Evolutionary conservation across 1,139 yeast species (phyloP).

Genomic region (Hyphopichia wangnamkhiaoensis): DNA sequence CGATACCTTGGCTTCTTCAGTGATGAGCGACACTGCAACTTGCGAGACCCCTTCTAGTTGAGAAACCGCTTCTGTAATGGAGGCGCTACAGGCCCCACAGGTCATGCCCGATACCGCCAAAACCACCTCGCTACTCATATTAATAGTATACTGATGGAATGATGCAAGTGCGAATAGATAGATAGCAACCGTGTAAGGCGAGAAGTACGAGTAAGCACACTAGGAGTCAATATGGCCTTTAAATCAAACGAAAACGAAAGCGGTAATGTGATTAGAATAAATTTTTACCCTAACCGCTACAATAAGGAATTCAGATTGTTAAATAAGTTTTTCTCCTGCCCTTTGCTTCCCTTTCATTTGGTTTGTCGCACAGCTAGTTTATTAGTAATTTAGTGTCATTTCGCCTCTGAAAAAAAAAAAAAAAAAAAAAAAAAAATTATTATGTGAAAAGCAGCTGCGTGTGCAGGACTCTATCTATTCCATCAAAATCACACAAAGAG

Average conservation of each 20-base stretch:
- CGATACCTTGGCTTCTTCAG: constrained; percentile 36
- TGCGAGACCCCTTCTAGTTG: constrained; percentile 22
- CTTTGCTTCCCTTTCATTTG: too few relatives aligned
- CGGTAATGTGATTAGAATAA: too few relatives aligned
- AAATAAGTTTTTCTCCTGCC: too few relatives aligned
- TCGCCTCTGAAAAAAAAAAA: not conserved
- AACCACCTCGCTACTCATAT: constrained; percentile 9
- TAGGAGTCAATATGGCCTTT: too few relatives aligned
- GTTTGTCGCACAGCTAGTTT: too few relatives aligned
- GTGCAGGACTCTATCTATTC: not conserved
- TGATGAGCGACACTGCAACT: constrained; percentile 35
- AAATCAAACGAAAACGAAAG: too few relatives aligned
- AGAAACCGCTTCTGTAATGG: constrained; percentile 27
- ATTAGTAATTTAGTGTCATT: too few relatives aligned
- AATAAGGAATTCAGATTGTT: too few relatives aligned
- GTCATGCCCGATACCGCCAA: constrained; percentile 36
- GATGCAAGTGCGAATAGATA: not conserved
- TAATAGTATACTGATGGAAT: not conserved
- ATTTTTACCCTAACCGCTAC: too few relatives aligned
- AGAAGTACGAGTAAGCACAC: too few relatives aligned
- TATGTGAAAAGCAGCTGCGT: not conserved
- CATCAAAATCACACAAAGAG: not conserved
- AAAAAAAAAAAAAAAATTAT: not conserved
- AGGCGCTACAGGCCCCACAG: constrained; percentile 38
- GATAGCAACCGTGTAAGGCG: not conserved